Evolutionary conservation across 805 yeast genomes (phyloP).

Genomic region (Yarrowia sp.): DNA sequence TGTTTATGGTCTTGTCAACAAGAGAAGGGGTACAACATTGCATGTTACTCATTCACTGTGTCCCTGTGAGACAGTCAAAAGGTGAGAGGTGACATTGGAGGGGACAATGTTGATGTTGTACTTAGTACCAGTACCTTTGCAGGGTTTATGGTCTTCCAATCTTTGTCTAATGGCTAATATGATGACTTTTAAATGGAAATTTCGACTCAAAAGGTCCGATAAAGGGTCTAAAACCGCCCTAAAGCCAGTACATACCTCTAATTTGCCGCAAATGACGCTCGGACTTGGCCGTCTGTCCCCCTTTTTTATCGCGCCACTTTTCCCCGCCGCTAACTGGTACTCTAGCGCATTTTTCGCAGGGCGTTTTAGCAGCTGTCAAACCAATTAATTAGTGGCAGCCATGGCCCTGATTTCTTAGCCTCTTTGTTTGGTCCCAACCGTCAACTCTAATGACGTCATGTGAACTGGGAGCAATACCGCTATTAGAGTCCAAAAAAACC

Average conservation of each 20-base stretch:
- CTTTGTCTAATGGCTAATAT: neutral
- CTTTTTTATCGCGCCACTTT: neutral
- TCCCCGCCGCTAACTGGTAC: neutral
- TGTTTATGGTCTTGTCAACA: no score
- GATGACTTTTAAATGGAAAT: no score
- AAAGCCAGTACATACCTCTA: no score
- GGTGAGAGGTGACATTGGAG: neutral
- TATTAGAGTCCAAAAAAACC: no score
- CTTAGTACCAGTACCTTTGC: no score
- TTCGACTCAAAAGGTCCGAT: no score
- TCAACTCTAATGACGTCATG: slow-evolving; percentile 10
- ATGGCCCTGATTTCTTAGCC: neutral
- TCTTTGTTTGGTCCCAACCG: neutral
- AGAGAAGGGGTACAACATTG: no score
- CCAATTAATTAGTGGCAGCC: neutral
- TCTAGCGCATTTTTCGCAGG: neutral
- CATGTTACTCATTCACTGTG: no score
- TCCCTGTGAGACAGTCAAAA: no score
- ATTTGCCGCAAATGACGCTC: no score
- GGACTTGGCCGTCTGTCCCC: neutral
- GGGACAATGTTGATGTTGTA: neutral
- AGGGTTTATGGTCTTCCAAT: neutral
- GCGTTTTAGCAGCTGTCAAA: neutral
- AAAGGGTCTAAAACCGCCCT: no score
- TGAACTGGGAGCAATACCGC: neutral